Evolutionary conservation across 495 filamentous ascomycete species (phyloP).

Genomic region (Aspergillus saccharolyticus): DNA sequence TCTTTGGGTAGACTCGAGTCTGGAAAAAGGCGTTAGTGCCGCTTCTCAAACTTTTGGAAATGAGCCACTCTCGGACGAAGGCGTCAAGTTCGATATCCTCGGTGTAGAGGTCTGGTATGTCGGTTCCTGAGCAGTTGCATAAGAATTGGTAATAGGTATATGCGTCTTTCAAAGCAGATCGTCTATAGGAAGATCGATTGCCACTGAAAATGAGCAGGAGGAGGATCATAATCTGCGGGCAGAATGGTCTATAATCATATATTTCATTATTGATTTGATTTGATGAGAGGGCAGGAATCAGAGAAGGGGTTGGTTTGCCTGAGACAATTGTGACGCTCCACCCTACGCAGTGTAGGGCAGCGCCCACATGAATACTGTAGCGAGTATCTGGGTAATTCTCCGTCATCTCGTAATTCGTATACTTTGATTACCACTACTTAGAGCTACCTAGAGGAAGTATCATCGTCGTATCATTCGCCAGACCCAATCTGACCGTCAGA

Average conservation of each 20-base stretch:
- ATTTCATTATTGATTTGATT: not conserved
- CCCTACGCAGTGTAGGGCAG: not conserved
- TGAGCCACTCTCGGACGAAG: slow-evolving; percentile 90
- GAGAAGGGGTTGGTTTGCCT: not conserved
- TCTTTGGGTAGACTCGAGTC: slow-evolving; percentile 84
- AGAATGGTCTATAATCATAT: slow-evolving; percentile 4
- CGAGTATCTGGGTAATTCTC: not conserved
- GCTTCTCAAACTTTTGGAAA: slow-evolving; percentile 89
- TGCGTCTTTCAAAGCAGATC: not conserved
- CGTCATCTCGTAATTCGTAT: slow-evolving; percentile 10
- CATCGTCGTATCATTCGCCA: slow-evolving; percentile 2
- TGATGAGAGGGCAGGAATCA: not conserved
- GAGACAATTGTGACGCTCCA: not conserved
- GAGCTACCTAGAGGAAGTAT: slow-evolving; percentile 5
- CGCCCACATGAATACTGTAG: not conserved
- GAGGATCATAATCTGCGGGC: slow-evolving; percentile 1
- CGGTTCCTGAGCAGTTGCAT: slow-evolving; percentile 25
- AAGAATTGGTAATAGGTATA: not conserved
- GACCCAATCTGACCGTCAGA: not conserved
- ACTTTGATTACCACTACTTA: slow-evolving; percentile 12
- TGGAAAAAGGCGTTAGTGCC: slow-evolving; percentile 80
- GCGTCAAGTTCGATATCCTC: slow-evolving; percentile 84
- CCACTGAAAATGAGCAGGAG: not conserved
- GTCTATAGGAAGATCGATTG: not conserved
- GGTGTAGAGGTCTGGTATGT: slow-evolving; percentile 93